Percentiles rank a stretch among this genome's conserved stretches.
Conservation (phyloP, 2,329 filamentous ascomycete genomes). For the Penicillium sclerotiorum region DNA sequence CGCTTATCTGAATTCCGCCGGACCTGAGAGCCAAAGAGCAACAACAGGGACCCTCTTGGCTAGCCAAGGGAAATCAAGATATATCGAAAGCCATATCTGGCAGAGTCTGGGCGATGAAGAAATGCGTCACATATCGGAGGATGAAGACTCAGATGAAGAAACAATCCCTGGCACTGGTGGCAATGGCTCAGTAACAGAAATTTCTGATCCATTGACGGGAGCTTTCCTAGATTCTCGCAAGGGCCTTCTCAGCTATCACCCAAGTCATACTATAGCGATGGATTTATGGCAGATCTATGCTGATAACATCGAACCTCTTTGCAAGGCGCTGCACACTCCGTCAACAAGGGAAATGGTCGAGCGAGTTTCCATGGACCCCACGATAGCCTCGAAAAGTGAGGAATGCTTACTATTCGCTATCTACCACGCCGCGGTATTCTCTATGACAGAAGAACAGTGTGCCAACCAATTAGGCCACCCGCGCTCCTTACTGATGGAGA, state of each 20-base stretch:
- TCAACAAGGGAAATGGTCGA: conserved; percentile 67
- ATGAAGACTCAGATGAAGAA: conserved; percentile 29
- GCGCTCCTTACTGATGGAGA: conserved; percentile 34
- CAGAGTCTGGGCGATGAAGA: conserved; percentile 29
- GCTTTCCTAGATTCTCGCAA: not conserved
- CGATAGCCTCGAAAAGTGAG: conserved; percentile 30
- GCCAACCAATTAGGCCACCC: not conserved
- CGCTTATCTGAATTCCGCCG: not conserved
- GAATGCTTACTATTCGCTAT: conserved; percentile 38
- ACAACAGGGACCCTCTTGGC: conserved; percentile 6
- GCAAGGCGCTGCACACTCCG: conserved; percentile 72
- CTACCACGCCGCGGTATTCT: conserved; percentile 27
- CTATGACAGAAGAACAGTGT: conserved; percentile 29
- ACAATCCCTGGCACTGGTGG: conserved; percentile 46
- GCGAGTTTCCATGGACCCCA: conserved; percentile 55
- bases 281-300: conserved; percentile 69
- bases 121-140: conserved; percentile 26
- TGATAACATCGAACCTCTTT: conserved; percentile 72
- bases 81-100: conserved; percentile 43
- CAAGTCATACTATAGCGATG: not conserved
- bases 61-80: conserved; percentile 41
- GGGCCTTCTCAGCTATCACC: not conserved
- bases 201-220: not conserved
- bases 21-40: not conserved
- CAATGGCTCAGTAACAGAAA: conserved; percentile 47